Evolutionary conservation across 495 filamentous ascomycete species (phyloP).

Genomic region (Penicillium macrosclerotiorum): DNA sequence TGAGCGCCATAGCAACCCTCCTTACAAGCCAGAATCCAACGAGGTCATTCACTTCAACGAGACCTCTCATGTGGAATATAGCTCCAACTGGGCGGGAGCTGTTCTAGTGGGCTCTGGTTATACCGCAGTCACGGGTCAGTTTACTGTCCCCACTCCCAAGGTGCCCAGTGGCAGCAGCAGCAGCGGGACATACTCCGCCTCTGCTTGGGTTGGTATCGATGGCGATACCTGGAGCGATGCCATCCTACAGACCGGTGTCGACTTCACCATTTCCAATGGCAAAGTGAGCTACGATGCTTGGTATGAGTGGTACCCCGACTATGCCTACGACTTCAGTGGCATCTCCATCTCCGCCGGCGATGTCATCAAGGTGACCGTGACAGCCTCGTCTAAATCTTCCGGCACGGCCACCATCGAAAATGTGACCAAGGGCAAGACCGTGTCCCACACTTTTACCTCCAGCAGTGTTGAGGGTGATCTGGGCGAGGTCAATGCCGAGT

Average conservation of each 20-base stretch:
- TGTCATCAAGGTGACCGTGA: constrained; percentile 50
- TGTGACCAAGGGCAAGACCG: constrained; percentile 44
- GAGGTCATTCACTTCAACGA: constrained; percentile 18
- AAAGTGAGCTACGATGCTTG: constrained; percentile 48
- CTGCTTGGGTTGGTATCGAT: constrained; percentile 60
- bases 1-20: constrained; percentile 18
- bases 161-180: constrained; percentile 37
- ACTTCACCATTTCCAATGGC: constrained; percentile 43
- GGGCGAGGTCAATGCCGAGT: constrained; percentile 50
- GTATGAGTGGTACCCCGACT: constrained; percentile 61
- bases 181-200: constrained; percentile 44
- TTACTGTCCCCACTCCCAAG: constrained; percentile 51
- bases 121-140: constrained; percentile 44
- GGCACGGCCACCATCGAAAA: constrained; percentile 54
- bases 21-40: constrained; percentile 17
- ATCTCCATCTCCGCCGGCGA: constrained; percentile 53
- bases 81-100: constrained; percentile 55
- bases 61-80: constrained; percentile 36
- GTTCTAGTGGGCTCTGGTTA: constrained; percentile 46
- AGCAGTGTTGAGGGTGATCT: constrained; percentile 18
- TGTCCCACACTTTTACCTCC: constrained; percentile 45
- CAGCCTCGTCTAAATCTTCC: constrained; percentile 35
- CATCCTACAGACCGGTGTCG: constrained; percentile 58
- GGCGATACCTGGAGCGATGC: constrained; percentile 52
- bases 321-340: constrained; percentile 49